phyloP scores from a whole-genome alignment of 73 alveolate species.

The Chromera velia region DNA sequence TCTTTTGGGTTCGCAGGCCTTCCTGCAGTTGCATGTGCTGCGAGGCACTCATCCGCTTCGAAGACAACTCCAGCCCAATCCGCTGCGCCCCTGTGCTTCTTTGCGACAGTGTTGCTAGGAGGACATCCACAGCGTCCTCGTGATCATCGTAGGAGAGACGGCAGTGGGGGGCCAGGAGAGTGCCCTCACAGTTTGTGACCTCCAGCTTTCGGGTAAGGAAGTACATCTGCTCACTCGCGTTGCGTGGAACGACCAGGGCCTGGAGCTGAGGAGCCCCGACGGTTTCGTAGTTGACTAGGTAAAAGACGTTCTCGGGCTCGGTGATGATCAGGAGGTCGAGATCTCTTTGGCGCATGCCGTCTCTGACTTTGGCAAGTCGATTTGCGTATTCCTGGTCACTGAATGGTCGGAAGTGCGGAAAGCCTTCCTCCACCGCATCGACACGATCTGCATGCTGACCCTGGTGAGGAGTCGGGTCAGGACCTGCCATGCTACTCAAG shows the following conservation, averaged over 20 bases:
- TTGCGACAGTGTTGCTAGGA: not conserved
- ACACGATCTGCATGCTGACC: too few species aligned
- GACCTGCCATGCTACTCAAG: too few species aligned
- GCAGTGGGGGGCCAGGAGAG: too few species aligned
- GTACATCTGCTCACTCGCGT: not conserved
- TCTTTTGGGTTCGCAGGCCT: not conserved
- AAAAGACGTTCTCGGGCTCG: slow-evolving; percentile 17
- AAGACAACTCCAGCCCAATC: slow-evolving; percentile 4
- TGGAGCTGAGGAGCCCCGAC: slow-evolving; percentile 11
- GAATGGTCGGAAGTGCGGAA: not conserved
- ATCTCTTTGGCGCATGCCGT: slow-evolving; percentile 1
- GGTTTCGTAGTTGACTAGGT: slow-evolving; percentile 5
- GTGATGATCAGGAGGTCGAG: slow-evolving; percentile 14
- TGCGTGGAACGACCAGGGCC: not conserved
- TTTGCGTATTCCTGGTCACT: slow-evolving; percentile 4
- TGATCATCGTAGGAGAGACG: slow-evolving; percentile 12
- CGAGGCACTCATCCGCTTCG: slow-evolving; percentile 3
- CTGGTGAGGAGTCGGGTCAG: too few species aligned
- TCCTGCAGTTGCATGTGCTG: not conserved
- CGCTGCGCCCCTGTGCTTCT: not conserved
- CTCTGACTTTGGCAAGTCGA: not conserved
- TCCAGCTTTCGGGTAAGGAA: too few species aligned
- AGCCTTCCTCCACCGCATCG: not conserved
- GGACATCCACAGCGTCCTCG: slow-evolving; percentile 8
- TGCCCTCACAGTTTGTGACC: too few species aligned